Evolutionary conservation across 306 rosid species (phyloP).

Genomic region (Trichosanthes cucumerina): DNA sequence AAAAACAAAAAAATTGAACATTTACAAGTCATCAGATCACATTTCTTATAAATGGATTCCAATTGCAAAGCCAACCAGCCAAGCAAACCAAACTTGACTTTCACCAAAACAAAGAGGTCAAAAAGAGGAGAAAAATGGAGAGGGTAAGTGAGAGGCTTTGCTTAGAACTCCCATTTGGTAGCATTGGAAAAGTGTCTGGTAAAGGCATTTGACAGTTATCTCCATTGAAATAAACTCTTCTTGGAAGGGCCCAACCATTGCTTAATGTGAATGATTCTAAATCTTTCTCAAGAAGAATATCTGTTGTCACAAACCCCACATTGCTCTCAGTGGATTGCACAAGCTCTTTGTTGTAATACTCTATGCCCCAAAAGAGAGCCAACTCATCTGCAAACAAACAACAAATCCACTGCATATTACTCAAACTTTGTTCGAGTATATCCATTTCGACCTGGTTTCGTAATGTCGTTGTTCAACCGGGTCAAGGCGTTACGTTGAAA

Average conservation of each 20-base stretch:
- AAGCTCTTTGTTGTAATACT: conserved; percentile 40
- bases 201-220: conserved; percentile 61
- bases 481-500: background rate
- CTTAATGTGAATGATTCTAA: conserved; percentile 40
- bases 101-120: background rate
- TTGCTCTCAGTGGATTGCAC: conserved; percentile 22
- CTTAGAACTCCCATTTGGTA: conserved; percentile 39
- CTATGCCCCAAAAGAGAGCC: conserved; percentile 68
- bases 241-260: conserved; percentile 71
- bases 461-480: background rate
- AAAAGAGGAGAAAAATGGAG: conserved; percentile 8
- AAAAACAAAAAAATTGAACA: background rate
- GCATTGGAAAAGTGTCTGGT: conserved; percentile 51
- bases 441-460: background rate
- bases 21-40: background rate
- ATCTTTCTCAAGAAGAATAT: conserved; percentile 50
- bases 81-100: background rate
- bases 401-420: background rate
- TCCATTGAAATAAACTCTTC: conserved; percentile 71
- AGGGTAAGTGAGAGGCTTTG: conserved; percentile 1
- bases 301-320: conserved; percentile 43
- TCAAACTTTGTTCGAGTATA: background rate
- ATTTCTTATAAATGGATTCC: background rate
- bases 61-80: background rate
- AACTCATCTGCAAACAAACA: conserved; percentile 49